Percentiles rank a stretch among this genome's conserved stretches.
These are phyloP conservation scores for Maudiozyma serrabonitensis DNA, from an alignment of 805 yeast species.

Conservation along the genomic window DNA sequence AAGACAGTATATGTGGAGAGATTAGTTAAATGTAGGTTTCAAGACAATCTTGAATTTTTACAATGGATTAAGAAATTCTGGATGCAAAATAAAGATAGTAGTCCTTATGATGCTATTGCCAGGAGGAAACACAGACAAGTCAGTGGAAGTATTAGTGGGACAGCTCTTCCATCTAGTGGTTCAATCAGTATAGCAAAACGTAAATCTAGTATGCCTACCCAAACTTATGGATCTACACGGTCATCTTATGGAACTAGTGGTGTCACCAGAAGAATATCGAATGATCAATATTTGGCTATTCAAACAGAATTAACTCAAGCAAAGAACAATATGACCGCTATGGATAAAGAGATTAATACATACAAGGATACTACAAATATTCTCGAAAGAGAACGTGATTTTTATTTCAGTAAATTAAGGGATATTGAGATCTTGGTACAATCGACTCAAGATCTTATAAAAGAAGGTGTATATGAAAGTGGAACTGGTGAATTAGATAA, in stretches of 20 bases:
- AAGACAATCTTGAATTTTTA: constrained; percentile 86
- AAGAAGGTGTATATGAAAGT: constrained; percentile 31
- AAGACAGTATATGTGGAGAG: constrained; percentile 73
- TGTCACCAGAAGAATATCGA: constrained; percentile 16
- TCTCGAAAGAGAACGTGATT: constrained; percentile 74
- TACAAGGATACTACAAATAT: constrained; percentile 51
- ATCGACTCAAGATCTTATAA: constrained; percentile 45
- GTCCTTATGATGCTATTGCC: constrained; percentile 58
- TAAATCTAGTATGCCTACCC: constrained; percentile 9
- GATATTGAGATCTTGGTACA: constrained; percentile 79
- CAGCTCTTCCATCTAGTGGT: constrained; percentile 2
- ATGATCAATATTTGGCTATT: constrained; percentile 22
- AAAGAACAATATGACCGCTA: constrained; percentile 29
- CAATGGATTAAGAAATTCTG: constrained; percentile 87
- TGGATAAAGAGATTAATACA: constrained; percentile 42
- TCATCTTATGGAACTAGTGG: constrained; percentile 22
- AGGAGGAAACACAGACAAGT: constrained; percentile 38
- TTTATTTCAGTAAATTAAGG: constrained; percentile 80
- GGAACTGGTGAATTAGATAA: constrained; percentile 30
- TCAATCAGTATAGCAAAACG: constrained; percentile 18
- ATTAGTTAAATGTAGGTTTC: constrained; percentile 78
- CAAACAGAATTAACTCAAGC: constrained; percentile 42
- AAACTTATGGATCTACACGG: constrained; percentile 4
- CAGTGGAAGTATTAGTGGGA: constrained; percentile 3
- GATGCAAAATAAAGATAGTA: constrained; percentile 63